Conservation (phyloP, 768 basidiomycete genomes). For the Pisolithus albus region DNA sequence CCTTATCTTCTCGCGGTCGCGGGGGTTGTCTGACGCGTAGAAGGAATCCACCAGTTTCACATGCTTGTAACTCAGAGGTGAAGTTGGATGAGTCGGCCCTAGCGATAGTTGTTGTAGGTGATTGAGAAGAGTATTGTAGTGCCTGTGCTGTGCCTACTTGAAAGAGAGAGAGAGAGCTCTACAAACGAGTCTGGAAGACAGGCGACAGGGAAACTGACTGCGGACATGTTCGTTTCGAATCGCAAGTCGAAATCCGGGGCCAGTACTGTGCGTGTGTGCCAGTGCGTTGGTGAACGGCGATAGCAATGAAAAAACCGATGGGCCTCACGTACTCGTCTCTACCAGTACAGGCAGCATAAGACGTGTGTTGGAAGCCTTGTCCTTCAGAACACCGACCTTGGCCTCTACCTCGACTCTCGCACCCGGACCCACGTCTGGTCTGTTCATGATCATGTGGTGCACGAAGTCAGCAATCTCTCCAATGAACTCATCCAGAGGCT, state of each 20-base stretch:
- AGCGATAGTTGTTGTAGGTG: slow-evolving; percentile 54
- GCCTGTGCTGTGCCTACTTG: slow-evolving; percentile 72
- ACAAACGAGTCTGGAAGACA: too few species aligned
- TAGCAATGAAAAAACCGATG: background rate
- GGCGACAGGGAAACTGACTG: slow-evolving; percentile 41
- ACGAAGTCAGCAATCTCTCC: slow-evolving; percentile 87
- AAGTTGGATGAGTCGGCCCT: slow-evolving; percentile 44
- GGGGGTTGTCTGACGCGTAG: slow-evolving; percentile 40
- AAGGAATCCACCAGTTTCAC: slow-evolving; percentile 76
- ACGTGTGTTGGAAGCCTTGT: slow-evolving; percentile 49
- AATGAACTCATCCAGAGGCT: slow-evolving; percentile 91
- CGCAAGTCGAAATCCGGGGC: slow-evolving; percentile 52
- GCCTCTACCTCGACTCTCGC: slow-evolving; percentile 78
- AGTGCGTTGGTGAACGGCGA: slow-evolving; percentile 4
- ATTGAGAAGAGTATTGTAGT: slow-evolving; percentile 86
- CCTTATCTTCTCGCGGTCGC: slow-evolving; percentile 56
- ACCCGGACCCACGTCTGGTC: slow-evolving; percentile 45
- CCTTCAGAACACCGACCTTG: slow-evolving; percentile 74
- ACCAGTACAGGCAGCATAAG: slow-evolving; percentile 66
- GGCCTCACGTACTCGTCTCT: slow-evolving; percentile 66
- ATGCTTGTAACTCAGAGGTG: slow-evolving; percentile 70
- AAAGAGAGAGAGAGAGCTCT: background rate
- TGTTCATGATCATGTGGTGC: slow-evolving; percentile 57
- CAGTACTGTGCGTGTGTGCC: slow-evolving; percentile 46
- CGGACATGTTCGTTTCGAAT: slow-evolving; percentile 92